Evolutionary conservation across 192 early-diverging fungal genomes (phyloP).

Genomic region (Mortierella claussenii): DNA sequence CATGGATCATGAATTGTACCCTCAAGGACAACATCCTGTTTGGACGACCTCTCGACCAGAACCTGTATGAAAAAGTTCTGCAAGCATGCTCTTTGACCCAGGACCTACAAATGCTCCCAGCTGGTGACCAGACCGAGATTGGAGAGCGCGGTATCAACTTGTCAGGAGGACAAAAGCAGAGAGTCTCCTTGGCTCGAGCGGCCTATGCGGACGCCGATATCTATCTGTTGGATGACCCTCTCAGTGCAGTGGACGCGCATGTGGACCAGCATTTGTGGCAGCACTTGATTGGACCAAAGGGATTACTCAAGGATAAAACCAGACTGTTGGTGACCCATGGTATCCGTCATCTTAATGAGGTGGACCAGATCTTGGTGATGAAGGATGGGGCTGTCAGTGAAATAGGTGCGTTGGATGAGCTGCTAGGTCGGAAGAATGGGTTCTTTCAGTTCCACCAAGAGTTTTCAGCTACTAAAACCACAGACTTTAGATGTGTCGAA

Average conservation of each 20-base stretch:
- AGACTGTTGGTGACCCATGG: conserved; percentile 84
- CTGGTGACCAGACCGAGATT: conserved; percentile 57
- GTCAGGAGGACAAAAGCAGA: conserved; percentile 89
- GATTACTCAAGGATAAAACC: conserved; percentile 78
- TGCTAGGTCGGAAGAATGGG: conserved; percentile 65
- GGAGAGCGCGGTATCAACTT: conserved; percentile 64
- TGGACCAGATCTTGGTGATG: conserved; percentile 77
- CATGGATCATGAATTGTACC: conserved; percentile 37
- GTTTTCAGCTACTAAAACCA: conserved; percentile 58
- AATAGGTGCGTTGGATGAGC: conserved; percentile 67
- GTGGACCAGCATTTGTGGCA: conserved; percentile 51
- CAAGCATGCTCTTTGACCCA: conserved; percentile 14
- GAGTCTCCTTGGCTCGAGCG: conserved; percentile 88
- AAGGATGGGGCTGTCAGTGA: conserved; percentile 75
- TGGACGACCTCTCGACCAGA: conserved; percentile 68
- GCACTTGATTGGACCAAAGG: conserved; percentile 76
- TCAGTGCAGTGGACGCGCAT: conserved; percentile 89
- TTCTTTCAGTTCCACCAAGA: conserved; percentile 76
- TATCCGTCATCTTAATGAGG: conserved; percentile 75
- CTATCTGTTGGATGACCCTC: conserved; percentile 85
- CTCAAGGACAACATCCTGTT: conserved; percentile 87
- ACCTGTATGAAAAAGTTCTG: conserved; percentile 60
- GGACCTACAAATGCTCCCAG: conserved; percentile 28
- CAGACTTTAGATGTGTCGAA: conserved; percentile 6
- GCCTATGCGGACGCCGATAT: conserved; percentile 75